phyloP scores from a whole-genome alignment of 1,284 basidiomycete species.

The Chalciporus sp. region DNA sequence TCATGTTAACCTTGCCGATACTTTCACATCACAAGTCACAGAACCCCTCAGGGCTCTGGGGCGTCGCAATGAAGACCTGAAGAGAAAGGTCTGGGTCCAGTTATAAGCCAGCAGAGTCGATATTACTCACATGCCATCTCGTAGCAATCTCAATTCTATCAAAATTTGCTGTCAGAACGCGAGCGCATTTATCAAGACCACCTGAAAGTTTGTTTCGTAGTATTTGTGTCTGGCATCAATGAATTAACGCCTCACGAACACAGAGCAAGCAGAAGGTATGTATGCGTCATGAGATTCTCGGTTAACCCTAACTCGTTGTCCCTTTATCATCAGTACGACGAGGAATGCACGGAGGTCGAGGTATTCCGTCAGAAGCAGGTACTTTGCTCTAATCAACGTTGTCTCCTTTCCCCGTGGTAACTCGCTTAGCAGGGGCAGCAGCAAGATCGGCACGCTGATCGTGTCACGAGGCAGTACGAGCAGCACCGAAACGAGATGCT shows the following conservation, averaged over 20 bases:
- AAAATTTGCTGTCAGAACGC: slow-evolving; percentile 69
- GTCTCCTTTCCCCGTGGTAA: slow-evolving; percentile 1
- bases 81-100: slow-evolving; percentile 56
- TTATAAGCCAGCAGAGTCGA: slow-evolving; percentile 7
- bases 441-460: slow-evolving; percentile 76
- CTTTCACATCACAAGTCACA: slow-evolving; percentile 57
- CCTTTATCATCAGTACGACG: slow-evolving; percentile 61
- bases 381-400: slow-evolving; percentile 8
- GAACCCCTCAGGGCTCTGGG: slow-evolving; percentile 66
- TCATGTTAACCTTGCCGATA: slow-evolving; percentile 68
- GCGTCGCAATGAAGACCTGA: slow-evolving; percentile 62
- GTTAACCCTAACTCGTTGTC: slow-evolving; percentile 2
- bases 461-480: slow-evolving; percentile 71
- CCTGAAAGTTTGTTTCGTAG: slow-evolving; percentile 54
- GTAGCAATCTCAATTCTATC: slow-evolving; percentile 70
- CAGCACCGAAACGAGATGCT: slow-evolving; percentile 76
- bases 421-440: slow-evolving; percentile 51
- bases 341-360: slow-evolving; percentile 73
- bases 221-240: background rate
- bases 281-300: background rate
- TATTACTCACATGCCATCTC: slow-evolving; percentile 9
- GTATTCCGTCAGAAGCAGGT: slow-evolving; percentile 77
- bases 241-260: slow-evolving; percentile 9
- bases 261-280: slow-evolving; percentile 75
- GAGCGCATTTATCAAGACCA: slow-evolving; percentile 70